Percentiles rank a stretch among this genome's conserved stretches.
Conservation (phyloP, 176 grass and related monocot species). For the Carex parvula region DNA sequence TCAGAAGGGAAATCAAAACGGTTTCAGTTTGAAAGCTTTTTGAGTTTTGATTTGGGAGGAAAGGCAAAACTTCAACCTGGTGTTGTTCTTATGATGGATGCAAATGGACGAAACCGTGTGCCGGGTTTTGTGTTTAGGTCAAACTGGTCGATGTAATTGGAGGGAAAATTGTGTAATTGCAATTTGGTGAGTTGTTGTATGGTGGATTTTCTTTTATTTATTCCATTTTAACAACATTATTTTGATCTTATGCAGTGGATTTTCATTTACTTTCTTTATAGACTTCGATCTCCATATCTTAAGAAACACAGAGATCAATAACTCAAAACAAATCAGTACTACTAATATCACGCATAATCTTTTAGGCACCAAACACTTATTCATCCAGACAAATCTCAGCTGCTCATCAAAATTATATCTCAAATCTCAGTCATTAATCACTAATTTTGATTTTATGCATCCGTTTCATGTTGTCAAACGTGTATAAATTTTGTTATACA, state of each 20-base stretch:
- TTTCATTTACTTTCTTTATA: neutral
- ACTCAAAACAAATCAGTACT: neutral
- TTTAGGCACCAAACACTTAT: no score
- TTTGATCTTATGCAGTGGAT: neutral
- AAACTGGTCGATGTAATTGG: conserved; percentile 60
- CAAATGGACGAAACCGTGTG: conserved; percentile 29
- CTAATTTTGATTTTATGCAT: no score
- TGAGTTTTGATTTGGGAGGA: conserved; percentile 65
- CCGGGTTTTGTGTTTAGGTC: conserved; percentile 50
- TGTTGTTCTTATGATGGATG: conserved; percentile 38
- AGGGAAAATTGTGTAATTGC: neutral
- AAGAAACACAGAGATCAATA: neutral
- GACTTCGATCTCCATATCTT: neutral
- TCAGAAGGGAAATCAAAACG: conserved; percentile 34
- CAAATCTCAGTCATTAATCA: no score
- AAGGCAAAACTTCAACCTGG: conserved; percentile 61
- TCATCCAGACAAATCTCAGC: no score
- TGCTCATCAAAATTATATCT: no score
- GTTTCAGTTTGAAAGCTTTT: conserved; percentile 56
- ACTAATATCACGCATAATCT: no score
- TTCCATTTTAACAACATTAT: neutral
- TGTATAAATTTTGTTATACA: no score
- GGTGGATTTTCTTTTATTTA: neutral
- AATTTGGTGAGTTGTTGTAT: neutral
- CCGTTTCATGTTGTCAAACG: no score